phyloP scores from a whole-genome alignment of 495 filamentous ascomycete genomes.

The Penicillium taxi region DNA sequence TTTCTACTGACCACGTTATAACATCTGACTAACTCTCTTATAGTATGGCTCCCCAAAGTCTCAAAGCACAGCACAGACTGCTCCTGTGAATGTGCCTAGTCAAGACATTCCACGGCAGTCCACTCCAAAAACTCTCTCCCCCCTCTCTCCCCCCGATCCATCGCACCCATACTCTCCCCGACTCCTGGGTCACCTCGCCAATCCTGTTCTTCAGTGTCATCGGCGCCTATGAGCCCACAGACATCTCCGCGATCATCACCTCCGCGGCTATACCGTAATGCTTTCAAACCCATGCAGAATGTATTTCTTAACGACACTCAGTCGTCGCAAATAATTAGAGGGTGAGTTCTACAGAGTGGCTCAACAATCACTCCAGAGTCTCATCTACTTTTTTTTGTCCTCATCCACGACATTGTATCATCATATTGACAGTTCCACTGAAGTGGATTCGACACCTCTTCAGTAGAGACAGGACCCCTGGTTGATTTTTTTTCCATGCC shows the following conservation, averaged over 20 bases:
- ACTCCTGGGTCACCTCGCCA: slow-evolving; percentile 11
- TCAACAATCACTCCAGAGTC: slow-evolving; percentile 10
- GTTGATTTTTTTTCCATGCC: slow-evolving; percentile 10
- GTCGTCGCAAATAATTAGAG: slow-evolving; percentile 40
- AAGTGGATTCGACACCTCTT: slow-evolving; percentile 17
- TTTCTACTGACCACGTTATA: slow-evolving; percentile 4
- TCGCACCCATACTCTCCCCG: slow-evolving; percentile 13
- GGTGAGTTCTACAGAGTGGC: slow-evolving; percentile 23
- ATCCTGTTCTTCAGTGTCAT: slow-evolving; percentile 10
- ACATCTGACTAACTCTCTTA: slow-evolving; percentile 9
- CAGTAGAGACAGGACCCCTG: slow-evolving; percentile 10
- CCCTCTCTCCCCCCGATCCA: slow-evolving; percentile 20
- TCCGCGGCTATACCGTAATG: slow-evolving; percentile 31
- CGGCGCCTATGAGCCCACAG: slow-evolving; percentile 17
- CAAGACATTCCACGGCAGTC: slow-evolving; percentile 11
- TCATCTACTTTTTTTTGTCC: slow-evolving; percentile 8
- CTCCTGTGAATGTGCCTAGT: slow-evolving; percentile 9
- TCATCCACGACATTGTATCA: background rate
- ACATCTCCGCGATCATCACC: slow-evolving; percentile 24
- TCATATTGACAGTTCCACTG: slow-evolving; percentile 16
- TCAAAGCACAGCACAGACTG: slow-evolving; percentile 9
- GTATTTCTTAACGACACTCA: slow-evolving; percentile 38
- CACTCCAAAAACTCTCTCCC: slow-evolving; percentile 13
- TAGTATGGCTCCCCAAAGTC: slow-evolving; percentile 42
- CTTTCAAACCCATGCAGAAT: slow-evolving; percentile 31